These are phyloP conservation scores for Tephrocybe sp. DNA, from an alignment of 768 basidiomycete species.

Conservation along the genomic window DNA sequence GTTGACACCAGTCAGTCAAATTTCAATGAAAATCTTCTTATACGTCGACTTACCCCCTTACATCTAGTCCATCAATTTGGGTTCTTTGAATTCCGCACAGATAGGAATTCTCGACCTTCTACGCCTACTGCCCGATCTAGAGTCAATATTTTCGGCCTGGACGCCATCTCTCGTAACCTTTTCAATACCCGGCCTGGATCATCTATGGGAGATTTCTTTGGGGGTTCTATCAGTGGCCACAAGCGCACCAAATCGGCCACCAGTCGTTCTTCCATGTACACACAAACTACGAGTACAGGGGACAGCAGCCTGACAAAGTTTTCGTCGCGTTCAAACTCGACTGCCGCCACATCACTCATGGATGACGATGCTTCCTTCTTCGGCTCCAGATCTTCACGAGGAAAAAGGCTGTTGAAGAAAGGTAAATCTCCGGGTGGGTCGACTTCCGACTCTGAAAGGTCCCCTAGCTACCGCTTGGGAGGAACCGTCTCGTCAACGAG, in stretches of 20 bases:
- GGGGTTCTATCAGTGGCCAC: constrained; percentile 67
- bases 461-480: constrained; percentile 34
- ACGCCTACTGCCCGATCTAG: constrained; percentile 83
- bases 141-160: constrained; percentile 86
- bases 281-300: constrained; percentile 65
- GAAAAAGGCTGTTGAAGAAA: constrained; percentile 44
- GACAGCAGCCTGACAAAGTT: constrained; percentile 72
- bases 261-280: constrained; percentile 74
- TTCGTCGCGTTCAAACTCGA: constrained; percentile 70
- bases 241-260: constrained; percentile 67
- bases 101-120: constrained; percentile 69
- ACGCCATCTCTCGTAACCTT: constrained; percentile 87
- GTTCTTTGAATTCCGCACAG: constrained; percentile 84
- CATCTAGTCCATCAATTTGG: constrained; percentile 81
- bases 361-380: constrained; percentile 62
- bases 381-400: constrained; percentile 43
- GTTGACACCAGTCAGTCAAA: constrained; percentile 73
- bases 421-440: constrained; percentile 43
- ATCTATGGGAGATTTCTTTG: constrained; percentile 74
- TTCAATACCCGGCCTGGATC: constrained; percentile 73
- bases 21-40: not conserved
- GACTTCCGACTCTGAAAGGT: constrained; percentile 45
- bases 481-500: constrained; percentile 30
- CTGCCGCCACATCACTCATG: constrained; percentile 59
- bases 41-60: constrained; percentile 5